Evolutionary conservation across 805 yeast genomes (phyloP), one percentile per base, ranked within the genome.

Genomic region (Wickerhamiella galacta): DNA sequence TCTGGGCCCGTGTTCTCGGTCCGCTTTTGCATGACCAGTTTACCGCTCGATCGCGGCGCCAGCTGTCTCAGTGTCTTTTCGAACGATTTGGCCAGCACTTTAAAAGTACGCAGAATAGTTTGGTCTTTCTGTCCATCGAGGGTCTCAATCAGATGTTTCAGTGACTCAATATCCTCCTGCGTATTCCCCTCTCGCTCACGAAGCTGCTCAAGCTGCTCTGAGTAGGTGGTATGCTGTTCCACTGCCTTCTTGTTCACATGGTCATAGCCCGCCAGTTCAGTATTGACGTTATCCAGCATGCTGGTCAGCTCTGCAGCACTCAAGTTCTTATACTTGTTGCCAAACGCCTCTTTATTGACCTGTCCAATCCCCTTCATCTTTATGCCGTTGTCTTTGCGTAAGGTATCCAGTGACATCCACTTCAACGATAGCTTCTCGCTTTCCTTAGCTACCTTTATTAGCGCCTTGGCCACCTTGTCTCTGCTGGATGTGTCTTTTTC

Each of bases 171-270:
- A 1, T 94, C 80, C 25, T 59, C 63, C 16, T 70, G 76, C 23
- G 87, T 61, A 39, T 81, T 93, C 12, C 57, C 58, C 23, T 78
- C 66, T 45, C 95, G 70, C 16, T 56, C 59, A 1, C 64, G 64
- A 37, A 87, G 58, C 4, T 72, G 76, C 30, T 70, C 75, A 34
- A 77, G 64, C 52, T 85, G 90, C 37, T 66, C 70, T 14, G 77
- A 68, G 49, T 82, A 83, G 25, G 70, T 72, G 31, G 64, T 57
- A 48, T 66, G 80, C 48, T 85, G 94, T 45, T 85, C 95, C 42
- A 78, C 60, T 0, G 96, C 95, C 47, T 82, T 80, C 50, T 77
- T 78, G 56, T 87, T 87, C 31, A 90, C 78, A 51, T 82, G 92
- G 16, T 70, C 67, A 50, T 69, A 75, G 43, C 68, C 63, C 28